A percentile compares a stretch with the other conserved stretches of the same genome.
Evolutionary conservation across 208 protist species (phyloP).

Genomic region (Leishmania martiniquensis): DNA sequence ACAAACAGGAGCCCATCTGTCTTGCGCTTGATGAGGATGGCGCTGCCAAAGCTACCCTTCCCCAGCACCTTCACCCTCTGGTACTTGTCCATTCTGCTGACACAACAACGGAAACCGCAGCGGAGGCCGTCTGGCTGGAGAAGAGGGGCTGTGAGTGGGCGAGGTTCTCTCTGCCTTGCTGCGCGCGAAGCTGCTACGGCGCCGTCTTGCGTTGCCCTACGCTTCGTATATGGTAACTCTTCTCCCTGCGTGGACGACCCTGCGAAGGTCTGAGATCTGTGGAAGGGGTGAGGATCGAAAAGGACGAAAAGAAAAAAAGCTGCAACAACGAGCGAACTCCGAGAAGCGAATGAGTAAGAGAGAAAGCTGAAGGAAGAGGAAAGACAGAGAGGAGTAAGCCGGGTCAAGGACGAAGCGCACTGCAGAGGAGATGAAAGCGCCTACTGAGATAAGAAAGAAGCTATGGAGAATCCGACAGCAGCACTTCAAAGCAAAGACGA

Average conservation of each 20-base stretch:
- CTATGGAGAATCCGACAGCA: neutral
- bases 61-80: slow-evolving; percentile 87
- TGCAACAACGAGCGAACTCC: no score
- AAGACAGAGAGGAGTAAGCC: neutral
- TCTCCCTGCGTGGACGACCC: no score
- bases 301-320: no score
- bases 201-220: no score
- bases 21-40: slow-evolving; percentile 91
- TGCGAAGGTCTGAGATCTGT: neutral
- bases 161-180: neutral
- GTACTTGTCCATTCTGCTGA: slow-evolving; percentile 87
- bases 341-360: no score
- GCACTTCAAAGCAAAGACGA: neutral
- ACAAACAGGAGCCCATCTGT: slow-evolving; percentile 85
- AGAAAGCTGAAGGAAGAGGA: neutral
- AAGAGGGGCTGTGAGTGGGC: neutral
- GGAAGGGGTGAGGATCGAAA: no score
- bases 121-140: neutral
- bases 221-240: no score
- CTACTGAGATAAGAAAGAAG: neutral
- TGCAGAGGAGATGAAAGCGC: neutral
- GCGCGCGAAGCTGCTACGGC: no score
- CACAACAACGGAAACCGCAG: neutral
- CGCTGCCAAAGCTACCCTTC: slow-evolving; percentile 93
- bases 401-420: neutral